These are phyloP conservation scores for Colletotrichum plurivorum DNA, from an alignment of 2,329 filamentous ascomycete genomes.

Conservation along the genomic window DNA sequence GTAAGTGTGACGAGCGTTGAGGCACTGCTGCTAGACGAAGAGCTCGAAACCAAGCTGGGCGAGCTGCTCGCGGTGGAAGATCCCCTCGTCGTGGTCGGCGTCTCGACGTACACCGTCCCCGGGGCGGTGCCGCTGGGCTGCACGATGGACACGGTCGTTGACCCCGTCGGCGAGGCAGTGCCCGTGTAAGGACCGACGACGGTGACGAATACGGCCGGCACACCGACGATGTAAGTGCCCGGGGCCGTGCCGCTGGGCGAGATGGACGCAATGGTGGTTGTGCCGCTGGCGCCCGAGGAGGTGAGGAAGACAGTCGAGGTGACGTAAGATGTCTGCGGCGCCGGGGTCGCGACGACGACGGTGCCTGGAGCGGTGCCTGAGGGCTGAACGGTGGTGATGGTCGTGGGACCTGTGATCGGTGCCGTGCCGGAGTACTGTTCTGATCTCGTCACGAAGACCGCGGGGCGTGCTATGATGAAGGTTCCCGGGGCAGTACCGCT, in stretches of 20 bases:
- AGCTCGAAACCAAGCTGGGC: background rate
- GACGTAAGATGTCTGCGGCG: slow-evolving; percentile 3
- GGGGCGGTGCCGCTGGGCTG: slow-evolving; percentile 19
- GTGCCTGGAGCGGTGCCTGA: slow-evolving; percentile 29
- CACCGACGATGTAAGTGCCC: slow-evolving; percentile 21
- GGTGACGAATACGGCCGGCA: slow-evolving; percentile 19
- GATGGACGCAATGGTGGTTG: slow-evolving; percentile 16
- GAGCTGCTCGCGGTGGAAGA: background rate
- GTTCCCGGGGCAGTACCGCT: slow-evolving; percentile 24
- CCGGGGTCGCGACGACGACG: slow-evolving; percentile 15
- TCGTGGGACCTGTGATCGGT: slow-evolving; percentile 7
- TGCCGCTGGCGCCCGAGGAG: background rate
- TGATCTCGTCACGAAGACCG: slow-evolving; percentile 30
- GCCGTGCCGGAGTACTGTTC: slow-evolving; percentile 17
- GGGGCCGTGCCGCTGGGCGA: slow-evolving; percentile 8
- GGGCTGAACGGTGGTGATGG: slow-evolving; percentile 20
- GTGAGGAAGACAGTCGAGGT: slow-evolving; percentile 31
- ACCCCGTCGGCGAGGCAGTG: background rate
- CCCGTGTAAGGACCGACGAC: slow-evolving; percentile 23
- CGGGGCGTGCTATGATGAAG: slow-evolving; percentile 14
- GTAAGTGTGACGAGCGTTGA: slow-evolving; percentile 19
- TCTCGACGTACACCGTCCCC: slow-evolving; percentile 29
- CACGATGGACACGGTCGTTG: slow-evolving; percentile 23
- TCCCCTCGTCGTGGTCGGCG: background rate
- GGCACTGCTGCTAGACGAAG: background rate